These are phyloP conservation scores for Chloris gayana DNA, from an alignment of 176 grass and related monocot genomes.

Conservation along the genomic window DNA sequence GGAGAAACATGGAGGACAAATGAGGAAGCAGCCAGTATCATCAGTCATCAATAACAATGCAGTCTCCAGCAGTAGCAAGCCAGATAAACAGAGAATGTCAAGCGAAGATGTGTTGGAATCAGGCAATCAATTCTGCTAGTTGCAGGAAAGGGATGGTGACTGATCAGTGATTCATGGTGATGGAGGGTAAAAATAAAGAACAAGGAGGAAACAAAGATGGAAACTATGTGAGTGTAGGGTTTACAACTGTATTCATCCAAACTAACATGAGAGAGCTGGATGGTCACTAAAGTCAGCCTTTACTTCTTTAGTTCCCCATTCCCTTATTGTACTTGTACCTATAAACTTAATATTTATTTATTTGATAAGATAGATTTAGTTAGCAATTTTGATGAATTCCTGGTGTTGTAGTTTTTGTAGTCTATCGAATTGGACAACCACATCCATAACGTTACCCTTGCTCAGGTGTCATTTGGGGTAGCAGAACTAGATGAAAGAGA, in stretches of 20 bases:
- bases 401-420: no score
- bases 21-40: background rate
- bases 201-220: background rate
- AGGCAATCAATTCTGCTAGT: background rate
- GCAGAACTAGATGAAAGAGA: background rate
- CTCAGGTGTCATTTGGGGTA: background rate
- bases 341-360: background rate
- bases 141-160: background rate
- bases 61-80: background rate
- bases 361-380: background rate
- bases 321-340: background rate
- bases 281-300: background rate
- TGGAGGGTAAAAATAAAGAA: background rate
- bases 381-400: no score
- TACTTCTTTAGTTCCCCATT: background rate
- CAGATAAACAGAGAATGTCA: background rate
- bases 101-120: background rate
- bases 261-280: background rate
- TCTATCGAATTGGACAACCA: background rate
- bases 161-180: background rate
- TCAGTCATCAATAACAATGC: background rate
- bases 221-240: background rate
- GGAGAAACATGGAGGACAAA: background rate
- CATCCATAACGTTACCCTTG: background rate
- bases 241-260: background rate